Evolutionary conservation across 2,329 filamentous ascomycete genomes (phyloP).

Genomic region (Daldinia sp.): DNA sequence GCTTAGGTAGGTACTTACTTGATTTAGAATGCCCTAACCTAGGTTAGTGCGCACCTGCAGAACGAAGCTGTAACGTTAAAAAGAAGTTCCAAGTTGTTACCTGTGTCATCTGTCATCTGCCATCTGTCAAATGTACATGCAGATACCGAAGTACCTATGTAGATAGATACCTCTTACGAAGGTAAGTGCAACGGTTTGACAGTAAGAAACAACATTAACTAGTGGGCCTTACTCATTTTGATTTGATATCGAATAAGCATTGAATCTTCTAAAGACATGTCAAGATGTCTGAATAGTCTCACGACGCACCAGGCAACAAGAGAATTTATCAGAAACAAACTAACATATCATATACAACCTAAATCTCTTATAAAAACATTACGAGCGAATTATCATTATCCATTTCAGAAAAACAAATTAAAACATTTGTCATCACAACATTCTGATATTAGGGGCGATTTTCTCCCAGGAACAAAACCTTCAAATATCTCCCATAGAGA

Average conservation of each 20-base stretch:
- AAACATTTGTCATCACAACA: not conserved
- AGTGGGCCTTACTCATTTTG: not conserved
- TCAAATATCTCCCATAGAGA: not conserved
- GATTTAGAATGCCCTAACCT: not conserved
- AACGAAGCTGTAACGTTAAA: not conserved
- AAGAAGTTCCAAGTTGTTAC: no score
- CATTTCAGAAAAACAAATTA: not conserved
- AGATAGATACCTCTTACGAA: not conserved
- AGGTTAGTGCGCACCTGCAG: not conserved
- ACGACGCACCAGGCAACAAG: slow-evolving; percentile 2
- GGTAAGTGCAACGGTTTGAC: not conserved
- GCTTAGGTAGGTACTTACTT: not conserved
- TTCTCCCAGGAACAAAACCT: not conserved
- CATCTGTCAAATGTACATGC: not conserved
- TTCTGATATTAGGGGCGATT: not conserved
- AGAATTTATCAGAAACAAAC: slow-evolving; percentile 5
- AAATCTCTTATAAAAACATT: slow-evolving; percentile 2
- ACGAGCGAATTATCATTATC: not conserved
- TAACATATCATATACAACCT: not conserved
- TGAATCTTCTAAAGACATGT: slow-evolving; percentile 13
- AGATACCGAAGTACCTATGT: not conserved
- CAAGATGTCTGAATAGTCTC: slow-evolving; percentile 2
- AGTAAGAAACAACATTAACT: no score
- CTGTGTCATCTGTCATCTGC: no score
- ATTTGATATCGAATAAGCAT: not conserved